Evolutionary conservation across 495 filamentous ascomycete species (phyloP).

Genomic region (Podospora sp.): DNA sequence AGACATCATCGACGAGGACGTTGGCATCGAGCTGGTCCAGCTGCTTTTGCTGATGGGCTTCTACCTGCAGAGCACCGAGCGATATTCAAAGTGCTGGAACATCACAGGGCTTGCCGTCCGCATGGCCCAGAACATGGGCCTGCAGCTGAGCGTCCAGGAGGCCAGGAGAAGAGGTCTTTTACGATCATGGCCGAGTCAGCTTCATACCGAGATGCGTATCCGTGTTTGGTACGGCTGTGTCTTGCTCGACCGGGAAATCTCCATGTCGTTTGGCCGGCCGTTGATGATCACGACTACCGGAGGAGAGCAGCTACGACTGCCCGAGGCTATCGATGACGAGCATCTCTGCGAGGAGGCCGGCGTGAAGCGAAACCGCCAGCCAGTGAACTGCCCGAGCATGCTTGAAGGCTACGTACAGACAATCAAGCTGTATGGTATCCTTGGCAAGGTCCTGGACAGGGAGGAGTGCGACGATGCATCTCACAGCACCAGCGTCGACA

Average conservation of each 20-base stretch:
- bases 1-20: slow-evolving; percentile 15
- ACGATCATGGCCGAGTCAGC: background rate
- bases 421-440: slow-evolving; percentile 15
- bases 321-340: slow-evolving; percentile 15
- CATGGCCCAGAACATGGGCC: slow-evolving; percentile 18
- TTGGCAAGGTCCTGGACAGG: slow-evolving; percentile 11
- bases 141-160: slow-evolving; percentile 5
- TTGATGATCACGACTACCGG: slow-evolving; percentile 5
- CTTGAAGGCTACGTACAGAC: slow-evolving; percentile 5
- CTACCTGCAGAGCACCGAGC: slow-evolving; percentile 15
- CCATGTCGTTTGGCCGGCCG: slow-evolving; percentile 15
- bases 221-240: slow-evolving; percentile 15
- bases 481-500: background rate
- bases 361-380: background rate
- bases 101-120: slow-evolving; percentile 13
- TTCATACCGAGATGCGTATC: slow-evolving; percentile 11
- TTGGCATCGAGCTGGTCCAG: slow-evolving; percentile 13
- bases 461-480: background rate
- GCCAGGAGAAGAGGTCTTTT: slow-evolving; percentile 2
- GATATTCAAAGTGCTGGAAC: slow-evolving; percentile 15
- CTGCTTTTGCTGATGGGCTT: slow-evolving; percentile 15
- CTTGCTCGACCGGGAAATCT: slow-evolving; percentile 11
- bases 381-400: background rate
- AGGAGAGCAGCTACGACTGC: slow-evolving; percentile 5
- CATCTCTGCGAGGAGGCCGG: background rate